Evolutionary conservation across 2,329 filamentous ascomycete genomes (phyloP), one percentile per base, ranked within the genome.

Genomic region (Paecilomyces niveus): DNA sequence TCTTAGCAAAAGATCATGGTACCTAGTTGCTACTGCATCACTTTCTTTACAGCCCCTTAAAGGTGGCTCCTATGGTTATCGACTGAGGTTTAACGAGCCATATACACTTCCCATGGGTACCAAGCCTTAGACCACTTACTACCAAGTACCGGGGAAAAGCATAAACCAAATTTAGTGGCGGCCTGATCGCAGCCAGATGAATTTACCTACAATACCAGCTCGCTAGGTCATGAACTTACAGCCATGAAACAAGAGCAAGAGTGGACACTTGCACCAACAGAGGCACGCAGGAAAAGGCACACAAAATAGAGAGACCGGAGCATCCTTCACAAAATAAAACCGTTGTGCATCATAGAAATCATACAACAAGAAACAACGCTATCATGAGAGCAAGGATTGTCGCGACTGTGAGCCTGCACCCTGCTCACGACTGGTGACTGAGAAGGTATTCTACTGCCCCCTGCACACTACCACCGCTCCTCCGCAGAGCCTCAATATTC

Each of bases 381-480:
- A 18, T 45, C 39, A 9, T 18, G 39, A 45, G 39, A 45, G 3
- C 18, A 8, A n/a, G n/a, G 18, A 45, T 31, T 22, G 21, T 13
- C 50, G 6, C 22, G 50, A 6, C 18, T 13, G 6, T 21, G 6
- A 24, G 29, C 53, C 18, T 31, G 33, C 24, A 22, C 35, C 9
- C 21, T 11, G 13, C 26, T 65, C 57, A 72, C 59, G 65, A 75
- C 32, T 67, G 64, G 59, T 71, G 66, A 62, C 64, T 74, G 54
- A 77, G 64, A 3, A 77, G 65, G 63, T 76, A 75, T 54, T 77
- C 74, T 55, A 77, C 69, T 2, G 75, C 94, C 10, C 93, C 94
- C 72, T 97, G 92, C 49, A 97, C 94, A 72, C 90, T 97, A 10
- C 94, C 94, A 8, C 94, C 94, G 60, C 90, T 90, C 68, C 93